Percentiles rank a stretch among this genome's conserved stretches.
Evolutionary conservation across 768 basidiomycete species (phyloP).

Genomic region (Rhodocollybia butyracea): DNA sequence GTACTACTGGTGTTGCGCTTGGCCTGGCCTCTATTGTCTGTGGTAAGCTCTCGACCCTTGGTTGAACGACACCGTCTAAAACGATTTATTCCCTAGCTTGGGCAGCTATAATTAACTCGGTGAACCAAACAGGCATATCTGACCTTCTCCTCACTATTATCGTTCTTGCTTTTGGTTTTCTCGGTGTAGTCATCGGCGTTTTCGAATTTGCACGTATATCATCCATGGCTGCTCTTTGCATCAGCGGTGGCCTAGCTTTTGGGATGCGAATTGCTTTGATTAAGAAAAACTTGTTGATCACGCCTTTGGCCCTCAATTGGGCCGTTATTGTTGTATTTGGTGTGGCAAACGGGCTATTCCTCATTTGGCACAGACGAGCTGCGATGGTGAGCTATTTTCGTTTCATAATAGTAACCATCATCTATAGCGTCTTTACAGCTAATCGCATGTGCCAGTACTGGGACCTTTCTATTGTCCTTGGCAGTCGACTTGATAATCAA

Average conservation of each 20-base stretch:
- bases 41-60: slow-evolving; percentile 26
- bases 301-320: slow-evolving; percentile 43
- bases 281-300: slow-evolving; percentile 45
- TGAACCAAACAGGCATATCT: slow-evolving; percentile 42
- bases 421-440: slow-evolving; percentile 23
- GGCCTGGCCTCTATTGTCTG: slow-evolving; percentile 49
- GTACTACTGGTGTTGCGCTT: slow-evolving; percentile 52
- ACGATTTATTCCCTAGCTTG: slow-evolving; percentile 39
- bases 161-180: slow-evolving; percentile 43
- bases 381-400: slow-evolving; percentile 43
- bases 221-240: slow-evolving; percentile 43
- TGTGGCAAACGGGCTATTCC: slow-evolving; percentile 33
- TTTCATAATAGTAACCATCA: background rate
- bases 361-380: slow-evolving; percentile 42
- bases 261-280: slow-evolving; percentile 54
- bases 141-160: slow-evolving; percentile 51
- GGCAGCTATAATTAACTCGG: slow-evolving; percentile 59
- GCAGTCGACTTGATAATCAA: slow-evolving; percentile 56
- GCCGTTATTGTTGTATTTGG: slow-evolving; percentile 46
- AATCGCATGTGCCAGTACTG: slow-evolving; percentile 51
- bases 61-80: background rate
- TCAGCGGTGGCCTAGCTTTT: slow-evolving; percentile 55
- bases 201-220: slow-evolving; percentile 47
- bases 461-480: slow-evolving; percentile 56
- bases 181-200: slow-evolving; percentile 52